Evolutionary conservation across 176 grass and related monocot species (phyloP).

Genomic region (Rhynchospora breviuscula): DNA sequence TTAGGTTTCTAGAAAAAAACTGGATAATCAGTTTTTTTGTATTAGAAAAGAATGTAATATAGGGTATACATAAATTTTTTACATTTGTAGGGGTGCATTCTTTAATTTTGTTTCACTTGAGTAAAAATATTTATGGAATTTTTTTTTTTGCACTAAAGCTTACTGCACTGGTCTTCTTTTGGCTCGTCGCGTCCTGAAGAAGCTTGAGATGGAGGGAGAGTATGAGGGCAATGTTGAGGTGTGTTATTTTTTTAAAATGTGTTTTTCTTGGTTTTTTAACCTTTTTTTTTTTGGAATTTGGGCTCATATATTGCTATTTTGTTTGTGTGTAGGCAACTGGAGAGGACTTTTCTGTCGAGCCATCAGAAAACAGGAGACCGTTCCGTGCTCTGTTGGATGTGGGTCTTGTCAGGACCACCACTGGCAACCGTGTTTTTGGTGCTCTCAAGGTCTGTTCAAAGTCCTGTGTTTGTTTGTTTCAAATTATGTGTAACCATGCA

Average conservation of each 20-base stretch:
- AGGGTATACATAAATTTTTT: background rate
- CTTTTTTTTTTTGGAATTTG: background rate
- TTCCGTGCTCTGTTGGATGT: slow-evolving; percentile 85
- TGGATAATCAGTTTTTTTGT: background rate
- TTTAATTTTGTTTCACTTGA: background rate
- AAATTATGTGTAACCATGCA: background rate
- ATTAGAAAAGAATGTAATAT: background rate
- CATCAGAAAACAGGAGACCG: slow-evolving; percentile 65
- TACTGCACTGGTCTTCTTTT: slow-evolving; percentile 83
- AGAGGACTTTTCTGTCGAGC: slow-evolving; percentile 77
- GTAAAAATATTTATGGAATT: background rate
- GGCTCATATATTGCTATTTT: background rate
- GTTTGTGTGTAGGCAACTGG: slow-evolving; percentile 51
- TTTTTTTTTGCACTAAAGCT: slow-evolving; percentile 21
- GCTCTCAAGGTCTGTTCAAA: slow-evolving; percentile 53
- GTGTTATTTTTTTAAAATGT: background rate
- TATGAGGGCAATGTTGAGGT: slow-evolving; percentile 86
- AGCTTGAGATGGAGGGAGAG: slow-evolving; percentile 51
- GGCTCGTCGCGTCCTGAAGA: slow-evolving; percentile 67
- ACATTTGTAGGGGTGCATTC: background rate
- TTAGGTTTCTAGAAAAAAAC: background rate
- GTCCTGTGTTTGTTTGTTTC: background rate
- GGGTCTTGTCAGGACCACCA: slow-evolving; percentile 69
- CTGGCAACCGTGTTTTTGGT: slow-evolving; percentile 80
- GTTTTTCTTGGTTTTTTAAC: background rate